phyloP scores from a whole-genome alignment of 148 eudicot genomes.

The Chenopodium album region DNA sequence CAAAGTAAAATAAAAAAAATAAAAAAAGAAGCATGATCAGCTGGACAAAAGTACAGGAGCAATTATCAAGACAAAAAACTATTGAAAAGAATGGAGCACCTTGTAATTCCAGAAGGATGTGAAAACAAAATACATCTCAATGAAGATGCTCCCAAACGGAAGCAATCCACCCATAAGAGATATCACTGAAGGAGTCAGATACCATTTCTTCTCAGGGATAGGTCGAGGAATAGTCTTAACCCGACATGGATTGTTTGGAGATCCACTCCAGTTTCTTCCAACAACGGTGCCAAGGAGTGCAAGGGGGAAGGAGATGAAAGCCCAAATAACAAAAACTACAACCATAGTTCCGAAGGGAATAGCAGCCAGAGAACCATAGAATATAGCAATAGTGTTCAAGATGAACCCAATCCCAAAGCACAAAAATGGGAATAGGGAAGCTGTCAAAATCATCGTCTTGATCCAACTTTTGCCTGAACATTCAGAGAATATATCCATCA shows the following conservation, averaged over 20 bases:
- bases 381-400: conserved; percentile 71
- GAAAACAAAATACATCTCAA: conserved; percentile 75
- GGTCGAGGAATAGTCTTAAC: conserved; percentile 88
- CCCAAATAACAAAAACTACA: conserved; percentile 82
- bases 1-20: too few relatives aligned
- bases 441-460: conserved; percentile 66
- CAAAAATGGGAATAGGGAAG: conserved; percentile 75
- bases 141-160: conserved; percentile 87
- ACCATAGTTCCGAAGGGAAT: conserved; percentile 88
- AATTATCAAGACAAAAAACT: background rate
- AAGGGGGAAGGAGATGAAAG: conserved; percentile 76
- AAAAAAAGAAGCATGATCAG: conserved; percentile 1
- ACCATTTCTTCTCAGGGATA: conserved; percentile 89
- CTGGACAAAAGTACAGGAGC: background rate
- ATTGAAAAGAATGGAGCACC: conserved; percentile 32
- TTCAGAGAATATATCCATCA: background rate
- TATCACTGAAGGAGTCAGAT: conserved; percentile 74
- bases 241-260: conserved; percentile 77
- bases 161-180: conserved; percentile 81
- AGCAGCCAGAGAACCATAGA: conserved; percentile 82
- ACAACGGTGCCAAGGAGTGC: conserved; percentile 87
- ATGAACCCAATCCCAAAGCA: conserved; percentile 73
- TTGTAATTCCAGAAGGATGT: conserved; percentile 91
- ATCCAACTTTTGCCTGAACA: conserved; percentile 69
- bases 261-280: conserved; percentile 77